These are phyloP conservation scores for Eutrema japonicum DNA, from an alignment of 345 rosid species.

Conservation along the genomic window DNA sequence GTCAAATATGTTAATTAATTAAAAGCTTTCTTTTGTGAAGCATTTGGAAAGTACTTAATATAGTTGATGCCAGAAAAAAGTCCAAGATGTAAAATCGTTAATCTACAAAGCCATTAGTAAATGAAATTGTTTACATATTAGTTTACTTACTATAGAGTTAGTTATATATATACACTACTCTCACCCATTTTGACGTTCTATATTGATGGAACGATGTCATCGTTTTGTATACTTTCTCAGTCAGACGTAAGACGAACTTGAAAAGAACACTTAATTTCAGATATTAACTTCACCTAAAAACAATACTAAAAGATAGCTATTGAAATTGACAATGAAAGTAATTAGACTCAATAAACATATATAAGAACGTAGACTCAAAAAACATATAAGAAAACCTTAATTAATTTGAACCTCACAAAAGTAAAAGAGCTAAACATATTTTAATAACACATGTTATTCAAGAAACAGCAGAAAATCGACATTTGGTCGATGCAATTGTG, in stretches of 20 bases:
- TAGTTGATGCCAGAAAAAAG: neutral
- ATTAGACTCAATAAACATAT: neutral
- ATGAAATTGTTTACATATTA: neutral
- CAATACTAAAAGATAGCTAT: neutral
- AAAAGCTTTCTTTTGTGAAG: neutral
- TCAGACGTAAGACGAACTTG: conserved; percentile 20
- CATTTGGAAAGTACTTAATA: conserved; percentile 21
- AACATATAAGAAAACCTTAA: neutral
- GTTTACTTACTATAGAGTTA: neutral
- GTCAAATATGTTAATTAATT: neutral
- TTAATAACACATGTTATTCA: neutral
- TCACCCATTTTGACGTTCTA: conserved; percentile 3
- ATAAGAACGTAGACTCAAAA: neutral
- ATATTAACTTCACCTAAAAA: conserved; percentile 10
- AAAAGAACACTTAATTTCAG: conserved; percentile 9
- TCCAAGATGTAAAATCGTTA: conserved; percentile 12
- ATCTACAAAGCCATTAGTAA: conserved; percentile 11
- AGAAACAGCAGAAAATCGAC: conserved; percentile 4
- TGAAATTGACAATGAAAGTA: conserved; percentile 4
- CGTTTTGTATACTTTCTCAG: conserved; percentile 22
- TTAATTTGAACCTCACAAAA: neutral
- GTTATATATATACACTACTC: neutral
- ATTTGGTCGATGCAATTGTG: neutral
- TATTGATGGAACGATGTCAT: conserved; percentile 20
- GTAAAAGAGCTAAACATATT: neutral